These are phyloP conservation scores for Neophaeococcomyces aloes DNA, from an alignment of 2,329 filamentous ascomycete species.

Conservation along the genomic window DNA sequence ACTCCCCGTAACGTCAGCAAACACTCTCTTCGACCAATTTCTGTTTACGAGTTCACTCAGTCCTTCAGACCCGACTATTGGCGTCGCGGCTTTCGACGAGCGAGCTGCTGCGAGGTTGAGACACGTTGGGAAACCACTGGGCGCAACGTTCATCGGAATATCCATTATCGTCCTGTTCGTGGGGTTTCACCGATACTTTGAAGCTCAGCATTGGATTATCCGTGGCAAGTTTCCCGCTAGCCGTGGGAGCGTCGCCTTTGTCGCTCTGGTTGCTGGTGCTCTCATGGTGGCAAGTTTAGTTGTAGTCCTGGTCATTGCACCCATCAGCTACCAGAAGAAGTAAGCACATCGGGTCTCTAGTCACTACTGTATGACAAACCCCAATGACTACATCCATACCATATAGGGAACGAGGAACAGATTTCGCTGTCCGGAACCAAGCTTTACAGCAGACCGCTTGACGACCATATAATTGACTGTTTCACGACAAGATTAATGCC, in stretches of 20 bases:
- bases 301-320: constrained; percentile 48
- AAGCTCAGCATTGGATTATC: constrained; percentile 57
- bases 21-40: constrained; percentile 20
- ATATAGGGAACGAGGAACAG: too few species aligned
- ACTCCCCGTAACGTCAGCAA: not conserved
- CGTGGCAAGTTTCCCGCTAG: constrained; percentile 56
- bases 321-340: constrained; percentile 33
- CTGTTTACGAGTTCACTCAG: constrained; percentile 18
- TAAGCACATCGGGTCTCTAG: too few species aligned
- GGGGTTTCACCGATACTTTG: constrained; percentile 57
- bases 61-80: constrained; percentile 13
- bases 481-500: too few species aligned
- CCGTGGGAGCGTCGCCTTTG: constrained; percentile 50
- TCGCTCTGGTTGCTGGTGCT: constrained; percentile 44
- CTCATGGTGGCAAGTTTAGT: constrained; percentile 51
- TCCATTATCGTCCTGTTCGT: constrained; percentile 50
- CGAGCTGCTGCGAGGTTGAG: constrained; percentile 30
- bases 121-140: constrained; percentile 50
- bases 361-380: too few species aligned
- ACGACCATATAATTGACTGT: too few species aligned
- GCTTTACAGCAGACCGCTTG: too few species aligned
- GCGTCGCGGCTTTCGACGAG: constrained; percentile 16
- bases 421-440: too few species aligned
- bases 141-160: constrained; percentile 54
- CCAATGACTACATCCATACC: too few species aligned